Conservation (phyloP, 2,329 filamentous ascomycete species). For the Arachnopeziza araneosa region DNA sequence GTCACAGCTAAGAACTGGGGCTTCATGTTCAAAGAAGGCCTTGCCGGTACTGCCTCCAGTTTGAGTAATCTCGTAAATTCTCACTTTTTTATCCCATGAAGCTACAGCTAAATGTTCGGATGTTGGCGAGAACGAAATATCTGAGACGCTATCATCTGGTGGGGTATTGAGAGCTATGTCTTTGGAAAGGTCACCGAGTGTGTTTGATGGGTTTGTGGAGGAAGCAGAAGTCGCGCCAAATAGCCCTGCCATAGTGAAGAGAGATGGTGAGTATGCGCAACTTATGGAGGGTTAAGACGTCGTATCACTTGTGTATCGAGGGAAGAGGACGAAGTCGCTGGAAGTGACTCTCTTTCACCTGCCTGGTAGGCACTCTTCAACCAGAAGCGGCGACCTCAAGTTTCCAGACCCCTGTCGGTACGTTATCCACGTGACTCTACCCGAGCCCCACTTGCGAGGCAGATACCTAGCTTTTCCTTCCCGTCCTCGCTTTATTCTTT, state of each 20-base stretch:
- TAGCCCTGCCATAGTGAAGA: constrained; percentile 54
- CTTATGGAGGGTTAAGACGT: not conserved
- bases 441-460: not conserved
- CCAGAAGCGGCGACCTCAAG: not conserved
- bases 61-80: constrained; percentile 85
- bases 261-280: not conserved
- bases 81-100: constrained; percentile 97
- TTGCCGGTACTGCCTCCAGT: constrained; percentile 79
- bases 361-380: not conserved
- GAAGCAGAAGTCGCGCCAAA: constrained; percentile 50
- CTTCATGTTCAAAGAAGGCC: constrained; percentile 79
- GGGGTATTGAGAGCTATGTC: constrained; percentile 75
- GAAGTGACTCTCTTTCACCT: not conserved
- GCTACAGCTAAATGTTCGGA: constrained; percentile 81
- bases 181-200: constrained; percentile 83
- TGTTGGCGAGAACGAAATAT: constrained; percentile 73
- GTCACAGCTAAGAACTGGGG: constrained; percentile 75
- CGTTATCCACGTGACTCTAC: not conserved
- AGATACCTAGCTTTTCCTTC: not conserved
- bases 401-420: not conserved
- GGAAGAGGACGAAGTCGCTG: not conserved
- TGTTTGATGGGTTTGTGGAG: constrained; percentile 50
- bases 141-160: constrained; percentile 85
- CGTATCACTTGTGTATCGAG: not conserved
- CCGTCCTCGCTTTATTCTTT: not conserved